phyloP scores from a whole-genome alignment of 192 early-diverging fungal species.

The Coemansia sp. region DNA sequence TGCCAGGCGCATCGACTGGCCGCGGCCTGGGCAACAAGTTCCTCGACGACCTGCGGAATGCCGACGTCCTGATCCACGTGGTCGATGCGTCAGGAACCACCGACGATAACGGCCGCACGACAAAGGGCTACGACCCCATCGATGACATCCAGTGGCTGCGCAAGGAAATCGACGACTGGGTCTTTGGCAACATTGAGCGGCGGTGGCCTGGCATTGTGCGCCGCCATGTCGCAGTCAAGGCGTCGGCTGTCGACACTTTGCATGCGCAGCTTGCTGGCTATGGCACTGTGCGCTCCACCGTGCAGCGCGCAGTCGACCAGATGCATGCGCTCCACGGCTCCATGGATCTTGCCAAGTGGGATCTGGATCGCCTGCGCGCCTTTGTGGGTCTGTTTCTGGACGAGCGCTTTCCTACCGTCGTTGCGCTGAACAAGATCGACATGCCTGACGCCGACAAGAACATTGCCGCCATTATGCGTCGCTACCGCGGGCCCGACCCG shows the following conservation, averaged over 20 bases:
- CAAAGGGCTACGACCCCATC: conserved; percentile 79
- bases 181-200: conserved; percentile 71
- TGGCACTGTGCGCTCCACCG: conserved; percentile 28
- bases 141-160: conserved; percentile 84
- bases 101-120: conserved; percentile 74
- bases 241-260: conserved; percentile 37
- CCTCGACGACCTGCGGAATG: conserved; percentile 76
- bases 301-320: conserved; percentile 39
- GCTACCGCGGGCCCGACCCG: conserved; percentile 51
- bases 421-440: conserved; percentile 88
- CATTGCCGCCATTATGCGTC: conserved; percentile 73
- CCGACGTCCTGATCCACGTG: conserved; percentile 80
- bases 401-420: conserved; percentile 78
- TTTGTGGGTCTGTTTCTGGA: conserved; percentile 75
- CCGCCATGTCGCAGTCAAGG: conserved; percentile 63
- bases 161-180: conserved; percentile 74
- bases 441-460: conserved; percentile 82
- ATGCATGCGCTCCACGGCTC: not conserved
- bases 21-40: conserved; percentile 79
- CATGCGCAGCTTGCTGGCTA: conserved; percentile 56
- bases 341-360: conserved; percentile 63
- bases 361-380: conserved; percentile 52
- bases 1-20: conserved; percentile 79
- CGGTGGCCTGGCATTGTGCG: conserved; percentile 70
- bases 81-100: conserved; percentile 86